phyloP scores from a whole-genome alignment of 306 rosid genomes.

The Castanospermum australe region DNA sequence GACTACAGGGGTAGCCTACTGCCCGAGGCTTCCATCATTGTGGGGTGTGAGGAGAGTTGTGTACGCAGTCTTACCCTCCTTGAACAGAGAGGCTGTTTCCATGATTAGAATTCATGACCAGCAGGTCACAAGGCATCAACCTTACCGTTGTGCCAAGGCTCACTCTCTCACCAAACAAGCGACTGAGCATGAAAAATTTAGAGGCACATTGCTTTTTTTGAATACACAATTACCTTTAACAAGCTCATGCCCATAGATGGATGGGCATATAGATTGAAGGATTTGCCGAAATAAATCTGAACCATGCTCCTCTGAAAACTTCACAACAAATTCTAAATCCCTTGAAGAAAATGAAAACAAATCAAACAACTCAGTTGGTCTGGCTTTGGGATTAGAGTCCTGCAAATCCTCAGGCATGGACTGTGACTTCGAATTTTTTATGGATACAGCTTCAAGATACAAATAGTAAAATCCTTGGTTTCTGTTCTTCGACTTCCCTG shows the following conservation, averaged over 20 bases:
- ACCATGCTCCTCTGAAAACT: conserved; percentile 71
- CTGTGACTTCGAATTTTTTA: conserved; percentile 81
- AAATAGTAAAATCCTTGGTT: conserved; percentile 92
- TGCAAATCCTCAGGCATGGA: conserved; percentile 54
- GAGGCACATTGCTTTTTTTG: conserved; percentile 16
- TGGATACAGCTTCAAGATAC: conserved; percentile 86
- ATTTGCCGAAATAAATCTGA: conserved; percentile 84
- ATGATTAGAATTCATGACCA: background rate
- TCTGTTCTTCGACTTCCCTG: conserved; percentile 84
- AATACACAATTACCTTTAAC: conserved; percentile 69
- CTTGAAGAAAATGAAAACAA: conserved; percentile 76
- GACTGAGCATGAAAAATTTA: background rate
- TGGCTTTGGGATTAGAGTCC: conserved; percentile 61
- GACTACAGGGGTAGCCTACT: background rate
- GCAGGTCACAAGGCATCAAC: background rate
- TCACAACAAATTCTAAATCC: conserved; percentile 88
- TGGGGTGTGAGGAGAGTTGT: background rate
- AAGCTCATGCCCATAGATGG: conserved; percentile 96
- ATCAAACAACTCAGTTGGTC: conserved; percentile 66
- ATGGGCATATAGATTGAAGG: conserved; percentile 92
- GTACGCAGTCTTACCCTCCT: background rate
- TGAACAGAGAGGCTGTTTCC: conserved; percentile 6
- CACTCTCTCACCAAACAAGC: background rate
- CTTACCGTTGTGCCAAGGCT: background rate
- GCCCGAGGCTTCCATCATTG: conserved; percentile 2